These are phyloP conservation scores for Plectosphaerella sp. DNA, from an alignment of 2,329 filamentous ascomycete species.

Conservation along the genomic window DNA sequence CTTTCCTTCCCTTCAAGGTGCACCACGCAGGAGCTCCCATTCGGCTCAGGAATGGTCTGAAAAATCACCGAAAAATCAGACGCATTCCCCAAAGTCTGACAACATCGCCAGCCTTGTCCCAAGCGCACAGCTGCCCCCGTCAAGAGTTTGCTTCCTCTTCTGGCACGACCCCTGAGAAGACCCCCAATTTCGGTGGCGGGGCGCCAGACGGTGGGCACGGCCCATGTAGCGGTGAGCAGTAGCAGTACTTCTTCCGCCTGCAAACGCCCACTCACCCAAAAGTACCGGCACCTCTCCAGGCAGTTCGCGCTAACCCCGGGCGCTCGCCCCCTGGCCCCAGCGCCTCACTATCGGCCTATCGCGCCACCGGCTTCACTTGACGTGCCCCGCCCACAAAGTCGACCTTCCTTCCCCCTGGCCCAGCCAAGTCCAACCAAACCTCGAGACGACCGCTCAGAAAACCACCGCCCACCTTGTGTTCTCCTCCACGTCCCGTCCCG, in stretches of 20 bases:
- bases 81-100: too few relatives aligned
- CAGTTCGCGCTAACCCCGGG: conserved; percentile 9
- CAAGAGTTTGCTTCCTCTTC: not conserved
- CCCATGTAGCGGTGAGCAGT: conserved; percentile 18
- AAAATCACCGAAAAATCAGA: too few relatives aligned
- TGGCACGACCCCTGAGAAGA: conserved; percentile 9
- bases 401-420: not conserved
- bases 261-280: not conserved
- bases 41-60: too few relatives aligned
- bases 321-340: conserved; percentile 3
- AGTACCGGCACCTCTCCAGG: conserved; percentile 7
- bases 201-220: conserved; percentile 4
- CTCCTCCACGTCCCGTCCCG: conserved; percentile 9
- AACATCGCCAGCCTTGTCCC: too few relatives aligned
- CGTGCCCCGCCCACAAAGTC: conserved; percentile 22
- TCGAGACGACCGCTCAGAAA: conserved; percentile 21
- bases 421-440: conserved; percentile 9
- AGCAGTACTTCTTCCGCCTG: conserved; percentile 4
- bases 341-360: conserved; percentile 6
- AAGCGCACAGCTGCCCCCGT: too few relatives aligned
- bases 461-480: conserved; percentile 23
- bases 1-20: too few relatives aligned
- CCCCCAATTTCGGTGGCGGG: conserved; percentile 5
- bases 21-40: too few relatives aligned
- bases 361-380: conserved; percentile 13